phyloP scores from a whole-genome alignment of 164 flowering plant genomes.

The grape (Vitis vinifera) region DNA sequence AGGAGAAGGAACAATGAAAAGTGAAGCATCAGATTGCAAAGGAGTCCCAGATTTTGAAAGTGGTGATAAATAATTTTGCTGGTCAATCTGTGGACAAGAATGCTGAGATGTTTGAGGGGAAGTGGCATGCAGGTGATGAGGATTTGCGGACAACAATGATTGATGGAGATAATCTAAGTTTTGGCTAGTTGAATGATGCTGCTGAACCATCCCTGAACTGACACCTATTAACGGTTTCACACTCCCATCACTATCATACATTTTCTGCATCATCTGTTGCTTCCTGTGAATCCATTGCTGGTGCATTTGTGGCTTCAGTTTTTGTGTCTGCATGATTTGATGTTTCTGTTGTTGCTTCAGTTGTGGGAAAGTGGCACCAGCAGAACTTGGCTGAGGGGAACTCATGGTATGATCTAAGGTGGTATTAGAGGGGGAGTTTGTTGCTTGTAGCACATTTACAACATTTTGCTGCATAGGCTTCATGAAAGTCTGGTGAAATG shows the following conservation, averaged over 20 bases:
- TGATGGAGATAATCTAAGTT: background rate
- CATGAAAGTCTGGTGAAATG: background rate
- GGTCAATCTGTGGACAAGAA: slow-evolving; percentile 6
- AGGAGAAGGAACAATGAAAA: background rate
- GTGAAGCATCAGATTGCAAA: background rate
- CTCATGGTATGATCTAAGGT: background rate
- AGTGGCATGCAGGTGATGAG: background rate
- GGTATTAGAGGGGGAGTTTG: background rate
- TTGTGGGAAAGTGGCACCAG: background rate
- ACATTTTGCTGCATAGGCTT: background rate
- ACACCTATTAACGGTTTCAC: background rate
- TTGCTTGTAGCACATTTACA: background rate
- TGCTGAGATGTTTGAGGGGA: background rate
- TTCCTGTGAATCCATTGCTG: background rate
- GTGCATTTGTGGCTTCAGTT: background rate
- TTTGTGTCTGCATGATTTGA: background rate
- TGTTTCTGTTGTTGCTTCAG: background rate
- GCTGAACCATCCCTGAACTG: background rate
- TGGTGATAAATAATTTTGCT: background rate
- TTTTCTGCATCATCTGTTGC: background rate
- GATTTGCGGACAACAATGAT: background rate
- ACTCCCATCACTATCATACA: background rate
- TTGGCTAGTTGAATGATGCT: background rate
- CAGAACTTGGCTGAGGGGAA: background rate
- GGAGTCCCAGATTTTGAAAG: background rate